A percentile compares a stretch with the other conserved stretches of the same genome.
Evolutionary conservation across 2,329 filamentous ascomycete species (phyloP).

Genomic region (Fusarium torreyae): DNA sequence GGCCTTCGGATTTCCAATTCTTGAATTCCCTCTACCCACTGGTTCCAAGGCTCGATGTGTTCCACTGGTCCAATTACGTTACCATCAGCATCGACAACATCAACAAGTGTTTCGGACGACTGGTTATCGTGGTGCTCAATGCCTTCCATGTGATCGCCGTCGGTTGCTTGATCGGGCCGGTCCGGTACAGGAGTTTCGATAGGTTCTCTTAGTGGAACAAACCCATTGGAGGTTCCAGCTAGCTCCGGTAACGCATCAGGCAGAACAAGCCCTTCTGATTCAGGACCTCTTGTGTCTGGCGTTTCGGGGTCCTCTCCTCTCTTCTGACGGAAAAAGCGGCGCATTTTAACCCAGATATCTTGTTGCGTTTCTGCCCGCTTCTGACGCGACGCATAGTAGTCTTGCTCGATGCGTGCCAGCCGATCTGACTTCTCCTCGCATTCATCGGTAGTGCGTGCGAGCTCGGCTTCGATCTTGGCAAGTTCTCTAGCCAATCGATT

Average conservation of each 20-base stretch:
- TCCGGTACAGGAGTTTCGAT: slow-evolving; percentile 5
- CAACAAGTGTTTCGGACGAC: slow-evolving; percentile 47
- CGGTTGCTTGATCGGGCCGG: neutral
- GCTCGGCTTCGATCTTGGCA: slow-evolving; percentile 56
- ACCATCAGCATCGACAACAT: slow-evolving; percentile 58
- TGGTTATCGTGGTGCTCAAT: slow-evolving; percentile 33
- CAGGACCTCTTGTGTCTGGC: slow-evolving; percentile 34
- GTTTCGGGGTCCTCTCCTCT: slow-evolving; percentile 44
- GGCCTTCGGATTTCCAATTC: slow-evolving; percentile 57
- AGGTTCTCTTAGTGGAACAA: slow-evolving; percentile 6
- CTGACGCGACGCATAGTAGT: slow-evolving; percentile 52
- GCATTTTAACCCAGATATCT: slow-evolving; percentile 52
- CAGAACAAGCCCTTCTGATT: slow-evolving; percentile 31
- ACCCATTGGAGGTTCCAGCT: slow-evolving; percentile 30
- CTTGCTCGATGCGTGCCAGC: slow-evolving; percentile 53
- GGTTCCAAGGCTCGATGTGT: slow-evolving; percentile 57
- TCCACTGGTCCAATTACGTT: slow-evolving; percentile 57
- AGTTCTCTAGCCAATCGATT: slow-evolving; percentile 52
- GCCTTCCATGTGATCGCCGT: slow-evolving; percentile 42
- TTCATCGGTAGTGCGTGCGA: slow-evolving; percentile 52
- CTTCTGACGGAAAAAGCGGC: slow-evolving; percentile 54
- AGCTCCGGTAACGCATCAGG: slow-evolving; percentile 26
- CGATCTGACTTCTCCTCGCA: slow-evolving; percentile 55
- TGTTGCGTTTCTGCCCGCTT: slow-evolving; percentile 49
- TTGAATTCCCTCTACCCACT: slow-evolving; percentile 58